Base-by-base conservation (phyloP, 2,329 filamentous ascomycete species). In the Colletotrichum salicis region DNA sequence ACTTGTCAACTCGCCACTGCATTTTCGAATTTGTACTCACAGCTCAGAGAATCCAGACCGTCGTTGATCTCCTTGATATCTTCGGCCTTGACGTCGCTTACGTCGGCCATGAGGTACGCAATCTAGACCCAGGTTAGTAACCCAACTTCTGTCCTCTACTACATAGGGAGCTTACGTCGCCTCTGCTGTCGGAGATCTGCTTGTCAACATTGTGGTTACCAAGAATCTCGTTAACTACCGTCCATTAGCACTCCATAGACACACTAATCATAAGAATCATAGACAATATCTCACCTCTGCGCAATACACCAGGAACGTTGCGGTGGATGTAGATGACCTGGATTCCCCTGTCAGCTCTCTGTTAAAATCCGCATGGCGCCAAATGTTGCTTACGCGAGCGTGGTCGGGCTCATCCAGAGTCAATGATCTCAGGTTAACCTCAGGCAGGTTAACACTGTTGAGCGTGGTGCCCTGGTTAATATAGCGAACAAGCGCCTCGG, bases 131-230 rank as follows among this genome's bases (percentile, higher is more conserved):
- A 13, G 13, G 60, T 81, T 64, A 80, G 76, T 33, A 64, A 31
- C 4, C 45, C 24, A 12, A 29, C 5, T 13, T 52, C 15, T 5
- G 31, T n/a, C 31, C 7, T 62, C 33, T n/a, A 7, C 13, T 48
- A n/a, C 6, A 13, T 11, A 27, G 7, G 13, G 5, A 24, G 76
- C 88, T 75, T 84, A 94, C 92, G 80, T 98, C 96, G 76, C 95
- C 96, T 85, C 92, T 93, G 84, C 93, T 97, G 82, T 98, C 96
- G 62, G 94, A 96, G 86, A 97, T 98, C 84, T 99, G 96, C 88
- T 98, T 98, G 85, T 98, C 96, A 77, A 99, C 95, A 82, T 99
- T 99, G 86, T 99, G 95, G 78, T 97, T 92, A 55, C 93, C 94
- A 59, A 99, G 88, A 74, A 98, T 94, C 79, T 96, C 94, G 86